Base-by-base conservation (phyloP, 106 monocot genomes). In the Dactylorhiza incarnata region DNA sequence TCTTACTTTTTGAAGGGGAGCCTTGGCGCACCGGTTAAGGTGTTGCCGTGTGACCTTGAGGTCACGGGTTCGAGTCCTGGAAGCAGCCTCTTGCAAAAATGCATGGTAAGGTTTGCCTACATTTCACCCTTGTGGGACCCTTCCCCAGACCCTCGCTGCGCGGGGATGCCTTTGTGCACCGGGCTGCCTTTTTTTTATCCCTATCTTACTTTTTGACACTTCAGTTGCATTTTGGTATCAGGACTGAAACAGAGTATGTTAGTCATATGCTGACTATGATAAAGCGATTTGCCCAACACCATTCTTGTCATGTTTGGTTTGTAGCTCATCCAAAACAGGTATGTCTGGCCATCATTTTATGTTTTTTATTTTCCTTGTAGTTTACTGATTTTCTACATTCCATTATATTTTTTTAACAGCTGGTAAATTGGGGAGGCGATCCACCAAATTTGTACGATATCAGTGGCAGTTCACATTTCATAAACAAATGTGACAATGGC, bases 401-500 rank as follows among this genome's bases (percentile, higher is more conserved):
- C 16, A 10, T 22, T 48, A 12, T 48, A 37, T 37, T 37, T 47
- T 72, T 77, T 77, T 50, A 56, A 43, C 75, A 95, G 95, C 80
- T 95, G 19, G 91, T 91, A 76, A 82, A 91, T 6, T 97, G 97
- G 97, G 49, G 54, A 29, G 97, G 97, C 73, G 69, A 76, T 11
- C 79, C 97, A 69, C 94, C 97, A 50, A 91, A 91, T 83, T 47
- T 97, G 78, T 97, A 97, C 76, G 97, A 97, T 80, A 91, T 97
- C 48, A 97, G 97, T 84, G 97, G 97, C 76, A 97, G 97, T 77
- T 93, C 94, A 47, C 97, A 97, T 78, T 94, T 97, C 71, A 87
- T 97, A 50, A 97, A 97, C 53, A 97, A 97, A 80, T 97, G 97
- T 88, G 97, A 97, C 72, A 97, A 97, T 82, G 93, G 94, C 23